Evolutionary conservation across 2,329 filamentous ascomycete genomes (phyloP).

Genomic region (Fusarium nelsonii): DNA sequence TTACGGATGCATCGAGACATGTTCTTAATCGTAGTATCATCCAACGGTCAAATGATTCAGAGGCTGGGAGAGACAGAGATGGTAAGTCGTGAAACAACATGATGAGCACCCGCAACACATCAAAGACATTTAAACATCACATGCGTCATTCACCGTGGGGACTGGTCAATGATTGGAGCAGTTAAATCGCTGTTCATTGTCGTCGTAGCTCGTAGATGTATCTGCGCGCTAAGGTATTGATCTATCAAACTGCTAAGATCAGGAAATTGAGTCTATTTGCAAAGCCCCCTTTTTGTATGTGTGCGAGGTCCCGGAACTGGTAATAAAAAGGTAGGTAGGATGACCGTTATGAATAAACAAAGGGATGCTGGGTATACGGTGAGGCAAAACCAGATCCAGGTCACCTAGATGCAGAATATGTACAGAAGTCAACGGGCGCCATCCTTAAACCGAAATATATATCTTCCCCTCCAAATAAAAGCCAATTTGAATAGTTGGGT

Average conservation of each 20-base stretch:
- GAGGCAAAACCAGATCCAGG: conserved; percentile 16
- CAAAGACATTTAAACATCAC: background rate
- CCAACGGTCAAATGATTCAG: background rate
- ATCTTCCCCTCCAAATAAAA: conserved; percentile 40
- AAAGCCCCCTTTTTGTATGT: conserved; percentile 18
- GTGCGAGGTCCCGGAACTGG: conserved; percentile 25
- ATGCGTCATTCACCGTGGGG: background rate
- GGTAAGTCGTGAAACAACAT: background rate
- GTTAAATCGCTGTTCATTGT: conserved; percentile 39
- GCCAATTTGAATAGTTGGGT: conserved; percentile 46
- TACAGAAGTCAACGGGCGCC: conserved; percentile 50
- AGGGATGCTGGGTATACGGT: conserved; percentile 2
- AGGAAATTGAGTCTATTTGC: conserved; percentile 38
- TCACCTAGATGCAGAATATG: conserved; percentile 48
- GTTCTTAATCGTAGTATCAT: background rate
- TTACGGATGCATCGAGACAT: conserved; percentile 8
- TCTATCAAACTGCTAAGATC: conserved; percentile 37
- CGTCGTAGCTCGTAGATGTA: conserved; percentile 47
- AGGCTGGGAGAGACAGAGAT: background rate
- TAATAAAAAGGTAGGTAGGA: conserved; percentile 27
- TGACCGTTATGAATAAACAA: conserved; percentile 9
- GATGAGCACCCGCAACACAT: background rate
- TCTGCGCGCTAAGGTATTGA: conserved; percentile 29
- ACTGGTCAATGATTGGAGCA: conserved; percentile 5
- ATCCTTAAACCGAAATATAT: conserved; percentile 38